phyloP scores from a whole-genome alignment of 257 asterid species.

The Solanum peruvianum region DNA sequence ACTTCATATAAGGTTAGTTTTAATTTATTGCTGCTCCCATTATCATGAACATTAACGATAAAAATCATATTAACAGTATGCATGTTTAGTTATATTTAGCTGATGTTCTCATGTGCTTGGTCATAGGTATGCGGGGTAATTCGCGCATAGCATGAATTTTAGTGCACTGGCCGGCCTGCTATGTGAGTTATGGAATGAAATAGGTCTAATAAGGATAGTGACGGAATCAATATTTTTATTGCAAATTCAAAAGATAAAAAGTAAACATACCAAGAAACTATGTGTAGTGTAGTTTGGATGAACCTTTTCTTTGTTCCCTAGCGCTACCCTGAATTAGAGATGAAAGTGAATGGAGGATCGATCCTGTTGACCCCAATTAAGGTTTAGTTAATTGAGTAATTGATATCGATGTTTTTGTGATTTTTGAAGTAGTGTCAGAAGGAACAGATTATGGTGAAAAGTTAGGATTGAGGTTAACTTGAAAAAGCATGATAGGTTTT shows the following conservation, averaged over 20 bases:
- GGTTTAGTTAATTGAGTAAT: background rate
- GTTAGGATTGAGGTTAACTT: too few relatives aligned
- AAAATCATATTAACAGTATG: background rate
- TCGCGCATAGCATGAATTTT: too few relatives aligned
- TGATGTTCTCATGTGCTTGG: background rate
- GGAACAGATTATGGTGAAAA: too few relatives aligned
- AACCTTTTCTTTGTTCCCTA: background rate
- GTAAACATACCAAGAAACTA: too few relatives aligned
- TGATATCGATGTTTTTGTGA: background rate
- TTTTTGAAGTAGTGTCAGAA: background rate
- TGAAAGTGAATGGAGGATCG: background rate
- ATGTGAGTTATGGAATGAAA: background rate
- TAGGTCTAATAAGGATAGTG: background rate
- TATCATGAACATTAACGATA: background rate
- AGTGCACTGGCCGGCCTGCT: too few relatives aligned
- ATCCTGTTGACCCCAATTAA: background rate
- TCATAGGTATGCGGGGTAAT: too few relatives aligned
- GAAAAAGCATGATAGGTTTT: background rate
- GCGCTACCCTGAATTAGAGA: background rate
- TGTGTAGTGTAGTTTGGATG: background rate
- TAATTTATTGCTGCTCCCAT: background rate
- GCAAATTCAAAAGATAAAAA: too few relatives aligned
- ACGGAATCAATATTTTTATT: too few relatives aligned
- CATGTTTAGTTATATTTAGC: background rate
- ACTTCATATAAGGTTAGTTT: constrained; percentile 56